Base-by-base conservation (phyloP, 129 eudicot genomes). In the Centaurea solstitialis region DNA sequence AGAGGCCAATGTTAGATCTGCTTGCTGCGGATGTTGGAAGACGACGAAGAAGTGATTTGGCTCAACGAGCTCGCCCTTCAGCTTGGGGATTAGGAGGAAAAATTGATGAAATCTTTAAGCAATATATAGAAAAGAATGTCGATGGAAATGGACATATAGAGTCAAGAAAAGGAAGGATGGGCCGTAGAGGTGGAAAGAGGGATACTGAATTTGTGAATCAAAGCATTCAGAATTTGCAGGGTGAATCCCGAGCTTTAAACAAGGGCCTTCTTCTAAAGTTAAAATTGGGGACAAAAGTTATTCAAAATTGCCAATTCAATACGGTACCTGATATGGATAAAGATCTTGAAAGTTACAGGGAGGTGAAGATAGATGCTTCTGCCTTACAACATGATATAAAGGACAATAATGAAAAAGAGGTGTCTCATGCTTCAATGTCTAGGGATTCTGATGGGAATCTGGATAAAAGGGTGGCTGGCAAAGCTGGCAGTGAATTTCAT, bases 211-310 rank as follows among this genome's bases (percentile, higher is more conserved):
- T 53, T 80, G 67, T 30, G 39, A 73, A 23, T 77, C 67, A 40
- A 66, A 76, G 72, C 75, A 77, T 85, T 10, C 78, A 74, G 35
- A 76, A 77, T 28, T 75, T 85, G 61, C 72, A 72, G 26, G 74
- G 76, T 68, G 88, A 83, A 76, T 66, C 64, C 2, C 76, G 28
- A 40, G 77, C 75, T 78, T 53, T 82, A 62, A 86, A 86, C 84
- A 86, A 91, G 73, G 86, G 74, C 68, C 86, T 92, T 73, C 84
- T 91, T 65, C 53, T 95, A 86, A 95, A 91, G 89, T 70, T 92
- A 9, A 93, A 77, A 68, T 30, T 95, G 70, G 94, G 93, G 10
- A 84, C 83, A 75, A 75, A 80, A 68, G 59, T 67, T 62, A 73
- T 74, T 67, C 88, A 64, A 21, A 79, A 75, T 59, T 83, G 85